Base-by-base conservation (phyloP, 2,329 filamentous ascomycete genomes). In the Periconia macrospinosa region DNA sequence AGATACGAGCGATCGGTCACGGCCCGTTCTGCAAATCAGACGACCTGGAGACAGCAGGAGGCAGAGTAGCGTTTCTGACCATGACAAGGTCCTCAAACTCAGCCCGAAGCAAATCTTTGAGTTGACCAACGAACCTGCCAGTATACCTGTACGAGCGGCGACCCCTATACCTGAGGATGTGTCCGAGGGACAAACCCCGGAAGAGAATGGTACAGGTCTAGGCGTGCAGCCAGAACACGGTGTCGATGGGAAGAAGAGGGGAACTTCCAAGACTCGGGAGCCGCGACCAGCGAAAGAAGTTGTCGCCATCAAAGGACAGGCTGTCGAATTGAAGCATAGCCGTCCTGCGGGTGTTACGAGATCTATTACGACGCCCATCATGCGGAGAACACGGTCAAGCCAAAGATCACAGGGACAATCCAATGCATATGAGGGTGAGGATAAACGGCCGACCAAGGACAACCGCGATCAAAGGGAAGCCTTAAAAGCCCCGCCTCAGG, bases 41-140 rank as follows among this genome's bases (percentile, higher is more conserved):
- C 61, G 71, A 17, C 71, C 70, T 18, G 71, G 70, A n/a, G 70
- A 72, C 57, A 62, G 52, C 2, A 57, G 67, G 53, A 59, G 70
- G 52, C 70, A 50, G 59, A 74, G 71, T 61, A 73, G 69, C 56
- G 65, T 70, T 30, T 69, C 68, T 2, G 71, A 71, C 35, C 68
- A 73, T 33, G 68, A 78, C 6, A 76, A 73, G 56, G 66, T 79
- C 2, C 67, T 81, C 53, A 85, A 82, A 60, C 70, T 85, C 30
- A 84, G 82, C 2, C 78, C 79, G 2, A 76, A 76, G 41, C 78
- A 83, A 65, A 80, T 85, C 2, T 76, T 82, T 41, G 81, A 83
- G 43, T 75, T 85, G 41, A 82, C 81, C 6, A 74, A 77, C 15
- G 81, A 82, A 13, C 80, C 81, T 9, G 75, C 81, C 15, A 83